phyloP scores from a whole-genome alignment of 2,329 filamentous ascomycete genomes.

The Dendrostoma leiphaemia region DNA sequence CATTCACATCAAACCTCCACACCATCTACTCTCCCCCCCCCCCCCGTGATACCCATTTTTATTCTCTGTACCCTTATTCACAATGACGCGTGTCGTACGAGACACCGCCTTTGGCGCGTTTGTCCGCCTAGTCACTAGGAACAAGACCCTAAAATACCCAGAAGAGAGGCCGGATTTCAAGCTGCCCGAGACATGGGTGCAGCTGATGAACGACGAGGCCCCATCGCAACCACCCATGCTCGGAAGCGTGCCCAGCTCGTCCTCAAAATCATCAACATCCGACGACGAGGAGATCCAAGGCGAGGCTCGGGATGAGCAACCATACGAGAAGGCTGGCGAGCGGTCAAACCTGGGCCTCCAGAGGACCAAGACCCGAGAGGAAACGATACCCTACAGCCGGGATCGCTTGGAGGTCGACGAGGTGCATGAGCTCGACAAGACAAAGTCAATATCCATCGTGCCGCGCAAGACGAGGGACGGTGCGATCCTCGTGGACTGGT shows the following conservation, averaged over 20 bases:
- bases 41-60: background rate
- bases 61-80: background rate
- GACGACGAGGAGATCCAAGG: conserved; percentile 24
- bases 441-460: conserved; percentile 27
- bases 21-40: background rate
- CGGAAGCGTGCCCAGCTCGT: conserved; percentile 10
- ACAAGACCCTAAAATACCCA: conserved; percentile 50
- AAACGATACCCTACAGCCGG: conserved; percentile 25
- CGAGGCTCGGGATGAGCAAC: conserved; percentile 19
- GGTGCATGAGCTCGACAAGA: conserved; percentile 26
- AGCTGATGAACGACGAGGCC: conserved; percentile 73
- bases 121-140: conserved; percentile 28
- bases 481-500: conserved; percentile 35
- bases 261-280: conserved; percentile 11
- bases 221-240: conserved; percentile 7
- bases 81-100: conserved; percentile 12
- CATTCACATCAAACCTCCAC: background rate
- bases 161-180: conserved; percentile 68
- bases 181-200: conserved; percentile 61
- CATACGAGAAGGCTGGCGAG: conserved; percentile 14
- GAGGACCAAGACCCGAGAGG: conserved; percentile 23
- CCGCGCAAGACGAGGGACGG: conserved; percentile 28
- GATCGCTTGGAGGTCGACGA: conserved; percentile 25
- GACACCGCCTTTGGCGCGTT: conserved; percentile 28
- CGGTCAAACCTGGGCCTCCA: conserved; percentile 18